Percentiles rank a stretch among this genome's conserved stretches.
phyloP scores from a whole-genome alignment of 2,329 filamentous ascomycete species.

The Dactylellina haptotyla region DNA sequence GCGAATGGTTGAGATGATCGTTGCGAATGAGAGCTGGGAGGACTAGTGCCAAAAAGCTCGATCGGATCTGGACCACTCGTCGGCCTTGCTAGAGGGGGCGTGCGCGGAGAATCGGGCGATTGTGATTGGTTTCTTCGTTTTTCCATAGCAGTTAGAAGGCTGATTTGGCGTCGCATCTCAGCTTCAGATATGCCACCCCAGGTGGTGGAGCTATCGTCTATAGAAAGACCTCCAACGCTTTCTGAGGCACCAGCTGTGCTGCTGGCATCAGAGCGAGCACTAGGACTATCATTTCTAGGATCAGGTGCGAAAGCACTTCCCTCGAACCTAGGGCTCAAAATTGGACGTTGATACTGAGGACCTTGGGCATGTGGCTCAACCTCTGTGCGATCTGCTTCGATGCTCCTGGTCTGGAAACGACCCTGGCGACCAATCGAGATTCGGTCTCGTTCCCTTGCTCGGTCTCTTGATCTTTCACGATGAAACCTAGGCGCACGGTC shows the following conservation, averaged over 20 bases:
- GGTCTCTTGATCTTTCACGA: not conserved
- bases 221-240: constrained; percentile 3
- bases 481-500: not conserved
- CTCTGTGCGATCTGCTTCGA: not conserved
- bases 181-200: constrained; percentile 47
- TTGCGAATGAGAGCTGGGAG: not conserved
- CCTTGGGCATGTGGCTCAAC: not conserved
- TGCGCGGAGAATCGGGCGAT: not conserved
- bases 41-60: not conserved
- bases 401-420: not conserved
- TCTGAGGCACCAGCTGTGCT: not conserved
- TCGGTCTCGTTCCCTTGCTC: not conserved
- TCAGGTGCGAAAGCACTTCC: not conserved
- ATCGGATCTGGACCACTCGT: not conserved
- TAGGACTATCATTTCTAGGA: not conserved
- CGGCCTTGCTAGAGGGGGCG: not conserved
- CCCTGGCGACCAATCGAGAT: not conserved
- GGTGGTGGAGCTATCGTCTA: constrained; percentile 6
- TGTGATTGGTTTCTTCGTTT: constrained; percentile 9
- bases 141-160: constrained; percentile 29
- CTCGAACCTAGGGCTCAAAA: not conserved
- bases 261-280: not conserved
- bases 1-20: not conserved
- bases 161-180: constrained; percentile 43
- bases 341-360: not conserved